A percentile compares a stretch with the other conserved stretches of the same genome.
Conservation (phyloP, 148 eudicot genomes). For the Nepenthes mirabilis region DNA sequence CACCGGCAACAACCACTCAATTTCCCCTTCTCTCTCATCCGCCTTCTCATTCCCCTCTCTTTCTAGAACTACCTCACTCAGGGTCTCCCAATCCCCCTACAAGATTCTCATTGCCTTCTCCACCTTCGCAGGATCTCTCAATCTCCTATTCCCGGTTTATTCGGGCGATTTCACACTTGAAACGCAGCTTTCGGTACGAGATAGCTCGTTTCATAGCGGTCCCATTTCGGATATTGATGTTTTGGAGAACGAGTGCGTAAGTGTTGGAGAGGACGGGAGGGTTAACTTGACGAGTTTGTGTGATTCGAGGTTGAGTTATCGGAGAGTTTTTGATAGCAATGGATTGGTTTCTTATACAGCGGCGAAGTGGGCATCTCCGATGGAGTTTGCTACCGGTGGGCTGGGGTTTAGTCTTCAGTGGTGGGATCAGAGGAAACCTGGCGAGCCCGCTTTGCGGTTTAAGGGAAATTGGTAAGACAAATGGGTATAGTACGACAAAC, state of each 20-base stretch:
- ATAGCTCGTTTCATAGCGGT: slow-evolving; percentile 35
- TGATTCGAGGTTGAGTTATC: slow-evolving; percentile 11
- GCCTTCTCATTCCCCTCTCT: slow-evolving; percentile 20
- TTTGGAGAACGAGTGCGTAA: slow-evolving; percentile 49
- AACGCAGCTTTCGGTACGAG: slow-evolving; percentile 18
- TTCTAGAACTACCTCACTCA: slow-evolving; percentile 49
- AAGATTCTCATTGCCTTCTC: slow-evolving; percentile 43
- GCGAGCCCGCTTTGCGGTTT: slow-evolving; percentile 55
- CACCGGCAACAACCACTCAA: slow-evolving; percentile 7
- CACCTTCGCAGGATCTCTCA: slow-evolving; percentile 36
- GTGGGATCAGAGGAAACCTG: slow-evolving; percentile 86
- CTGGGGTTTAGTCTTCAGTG: slow-evolving; percentile 72
- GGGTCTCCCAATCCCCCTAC: slow-evolving; percentile 19
- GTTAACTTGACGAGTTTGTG: slow-evolving; percentile 48
- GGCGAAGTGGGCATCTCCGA: slow-evolving; percentile 67
- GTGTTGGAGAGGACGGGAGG: slow-evolving; percentile 91
- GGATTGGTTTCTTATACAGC: slow-evolving; percentile 60
- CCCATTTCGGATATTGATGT: slow-evolving; percentile 48
- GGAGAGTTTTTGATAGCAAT: slow-evolving; percentile 47
- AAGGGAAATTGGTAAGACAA: slow-evolving; percentile 48
- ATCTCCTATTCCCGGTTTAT: slow-evolving; percentile 25
- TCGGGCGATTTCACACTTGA: slow-evolving; percentile 7
- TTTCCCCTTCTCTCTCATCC: slow-evolving; percentile 25
- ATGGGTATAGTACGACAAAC: too few relatives aligned
- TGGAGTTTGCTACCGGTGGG: slow-evolving; percentile 79